Percentiles rank a stretch among this genome's conserved stretches.
phyloP scores from a whole-genome alignment of 2,329 filamentous ascomycete species.

The Geosmithia morbida region DNA sequence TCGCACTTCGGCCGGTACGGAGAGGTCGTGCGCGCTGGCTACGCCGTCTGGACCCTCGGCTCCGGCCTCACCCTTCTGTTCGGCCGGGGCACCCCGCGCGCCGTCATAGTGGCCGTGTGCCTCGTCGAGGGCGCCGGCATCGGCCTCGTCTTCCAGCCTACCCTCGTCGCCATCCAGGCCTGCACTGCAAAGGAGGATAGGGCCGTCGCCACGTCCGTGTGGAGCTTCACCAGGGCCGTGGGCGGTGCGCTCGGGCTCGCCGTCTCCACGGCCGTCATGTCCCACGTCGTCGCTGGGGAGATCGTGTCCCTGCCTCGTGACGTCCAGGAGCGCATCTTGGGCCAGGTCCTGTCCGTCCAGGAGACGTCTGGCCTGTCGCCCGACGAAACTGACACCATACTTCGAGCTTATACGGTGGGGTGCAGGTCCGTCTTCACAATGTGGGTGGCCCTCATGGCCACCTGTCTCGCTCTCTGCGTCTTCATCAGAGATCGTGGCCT shows the following conservation, averaged over 20 bases:
- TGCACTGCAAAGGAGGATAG: slow-evolving; percentile 18
- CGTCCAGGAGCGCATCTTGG: not conserved
- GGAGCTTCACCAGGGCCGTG: slow-evolving; percentile 22
- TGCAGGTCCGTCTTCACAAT: not conserved
- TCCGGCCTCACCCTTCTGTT: slow-evolving; percentile 13
- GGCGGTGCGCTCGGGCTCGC: slow-evolving; percentile 10
- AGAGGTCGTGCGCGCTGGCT: slow-evolving; percentile 36
- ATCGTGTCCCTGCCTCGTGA: not conserved
- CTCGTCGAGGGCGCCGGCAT: slow-evolving; percentile 18
- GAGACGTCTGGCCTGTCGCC: not conserved
- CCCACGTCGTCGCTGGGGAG: not conserved
- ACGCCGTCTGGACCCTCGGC: slow-evolving; percentile 16
- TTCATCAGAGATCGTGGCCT: not conserved
- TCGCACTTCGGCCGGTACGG: slow-evolving; percentile 40
- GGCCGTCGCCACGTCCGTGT: slow-evolving; percentile 19
- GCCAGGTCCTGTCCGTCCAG: not conserved
- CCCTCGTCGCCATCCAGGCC: slow-evolving; percentile 20
- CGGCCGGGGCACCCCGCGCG: slow-evolving; percentile 9
- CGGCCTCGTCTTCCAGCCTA: slow-evolving; percentile 20
- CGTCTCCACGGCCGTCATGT: slow-evolving; percentile 12
- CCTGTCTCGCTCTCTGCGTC: not conserved
- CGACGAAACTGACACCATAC: not conserved
- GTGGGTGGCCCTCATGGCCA: not conserved
- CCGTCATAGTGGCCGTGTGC: slow-evolving; percentile 14
- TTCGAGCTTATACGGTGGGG: not conserved